Base-by-base conservation (phyloP, 73 alveolate species). In the Tetrahymena elliotti region DNA sequence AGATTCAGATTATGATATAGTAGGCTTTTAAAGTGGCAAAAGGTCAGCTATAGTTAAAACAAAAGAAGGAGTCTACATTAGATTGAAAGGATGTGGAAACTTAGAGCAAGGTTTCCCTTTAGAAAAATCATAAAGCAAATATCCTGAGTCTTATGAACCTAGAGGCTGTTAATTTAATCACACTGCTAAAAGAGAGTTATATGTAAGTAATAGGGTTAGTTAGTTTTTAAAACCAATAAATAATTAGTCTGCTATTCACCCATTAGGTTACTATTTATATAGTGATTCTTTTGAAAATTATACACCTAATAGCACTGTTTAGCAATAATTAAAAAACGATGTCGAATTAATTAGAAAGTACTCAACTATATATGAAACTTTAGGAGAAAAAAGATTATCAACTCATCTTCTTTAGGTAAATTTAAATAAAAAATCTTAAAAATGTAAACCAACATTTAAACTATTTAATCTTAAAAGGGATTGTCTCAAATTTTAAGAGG, bases 81-180 rank as follows among this genome's bases (percentile, higher is more conserved):
- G 99, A 94, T 93, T 98, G 52, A 98, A 98, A 94, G 99, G 99
- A 24, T 98, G 99, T 97, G 99, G 99, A 15, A 97, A 97, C 92
- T 39, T 31, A 27, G 95, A 93, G 47, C 82, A 84, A 37, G 98
- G 99, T 33, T 98, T 98, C 92, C 95, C 95, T 16, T 35, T 94
- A 34, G 92, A 97, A 38, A 92, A 68, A n/a, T 68, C 95, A 38
- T 40, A 83, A 96, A 97, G 95, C 15, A 97, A 95, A 53, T 96
- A 97, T 33, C 97, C 97, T 39, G 98, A 97, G 31, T 84, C 94
- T 39, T 41, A 94, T 82, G 99, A 98, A 84, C 94, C 97, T 12
- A 96, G 99, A 93, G 99, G 99, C 22, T 96, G 98, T 41, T 97
- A 97, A 88, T 97, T 96, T 93, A 94, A 96, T 41, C 94, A 97